A percentile compares a stretch with the other conserved stretches of the same genome.
These are phyloP conservation scores for Penicillium daleae DNA, from an alignment of 495 filamentous ascomycete species.

Conservation along the genomic window DNA sequence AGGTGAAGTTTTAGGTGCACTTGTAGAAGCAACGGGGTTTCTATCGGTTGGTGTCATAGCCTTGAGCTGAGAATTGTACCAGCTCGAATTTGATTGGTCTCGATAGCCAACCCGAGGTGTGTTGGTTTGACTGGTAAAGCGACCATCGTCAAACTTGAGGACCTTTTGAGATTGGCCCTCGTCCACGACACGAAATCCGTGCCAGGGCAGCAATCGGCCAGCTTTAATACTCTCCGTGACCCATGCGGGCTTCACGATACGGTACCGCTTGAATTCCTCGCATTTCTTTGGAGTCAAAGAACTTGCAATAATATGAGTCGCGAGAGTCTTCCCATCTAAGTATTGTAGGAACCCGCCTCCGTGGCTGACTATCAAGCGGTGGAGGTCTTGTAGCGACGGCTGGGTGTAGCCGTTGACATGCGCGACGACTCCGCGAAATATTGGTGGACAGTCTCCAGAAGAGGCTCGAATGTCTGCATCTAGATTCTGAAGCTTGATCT, in stretches of 20 bases:
- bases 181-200: constrained; percentile 77
- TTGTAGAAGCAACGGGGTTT: background rate
- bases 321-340: constrained; percentile 88
- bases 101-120: constrained; percentile 61
- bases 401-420: constrained; percentile 95
- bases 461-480: constrained; percentile 77
- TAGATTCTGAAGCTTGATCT: constrained; percentile 92
- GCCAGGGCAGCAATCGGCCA: constrained; percentile 82
- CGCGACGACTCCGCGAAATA: constrained; percentile 87
- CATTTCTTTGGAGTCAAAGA: constrained; percentile 89
- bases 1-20: constrained; percentile 13
- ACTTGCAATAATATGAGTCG: constrained; percentile 93
- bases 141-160: constrained; percentile 73
- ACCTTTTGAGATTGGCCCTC: constrained; percentile 77
- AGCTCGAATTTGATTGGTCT: constrained; percentile 75
- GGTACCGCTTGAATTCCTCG: constrained; percentile 81
- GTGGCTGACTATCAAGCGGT: constrained; percentile 82
- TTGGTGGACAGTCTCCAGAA: constrained; percentile 68
- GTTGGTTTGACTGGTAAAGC: constrained; percentile 67
- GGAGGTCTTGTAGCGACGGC: constrained; percentile 84
- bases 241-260: constrained; percentile 97
- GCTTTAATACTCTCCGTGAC: constrained; percentile 84
- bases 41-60: constrained; percentile 25
- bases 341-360: constrained; percentile 94
- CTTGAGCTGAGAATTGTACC: constrained; percentile 75